Percentiles rank a stretch among this genome's conserved stretches.
Conservation (phyloP, 2,329 filamentous ascomycete species). For the Drechslerella dactyloides region DNA sequence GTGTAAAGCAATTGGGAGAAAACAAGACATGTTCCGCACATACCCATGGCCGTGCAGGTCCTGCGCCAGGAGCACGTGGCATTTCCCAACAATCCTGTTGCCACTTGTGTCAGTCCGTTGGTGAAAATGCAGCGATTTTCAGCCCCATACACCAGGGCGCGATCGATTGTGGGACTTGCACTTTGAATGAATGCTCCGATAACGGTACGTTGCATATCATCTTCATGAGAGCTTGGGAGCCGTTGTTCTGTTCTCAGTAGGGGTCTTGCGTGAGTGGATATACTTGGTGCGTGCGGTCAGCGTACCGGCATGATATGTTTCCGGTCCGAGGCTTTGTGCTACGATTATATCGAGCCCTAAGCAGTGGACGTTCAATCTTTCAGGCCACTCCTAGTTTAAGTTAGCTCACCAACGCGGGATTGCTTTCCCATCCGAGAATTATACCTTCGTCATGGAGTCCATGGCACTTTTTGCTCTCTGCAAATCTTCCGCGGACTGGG, state of each 20-base stretch:
- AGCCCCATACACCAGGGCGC: not conserved
- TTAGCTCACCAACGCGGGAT: conserved; percentile 56
- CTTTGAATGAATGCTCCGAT: conserved; percentile 45
- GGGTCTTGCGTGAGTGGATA: not conserved
- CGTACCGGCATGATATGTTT: conserved; percentile 38
- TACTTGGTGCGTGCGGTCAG: conserved; percentile 3
- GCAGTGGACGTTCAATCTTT: conserved; percentile 35
- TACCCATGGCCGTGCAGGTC: conserved; percentile 36
- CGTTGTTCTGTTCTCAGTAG: not conserved
- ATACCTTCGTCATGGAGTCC: conserved; percentile 29
- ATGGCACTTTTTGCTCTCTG: conserved; percentile 59
- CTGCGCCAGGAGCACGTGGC: conserved; percentile 50
- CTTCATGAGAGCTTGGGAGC: conserved; percentile 32
- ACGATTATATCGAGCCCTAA: conserved; percentile 46
- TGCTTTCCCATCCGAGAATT: conserved; percentile 54
- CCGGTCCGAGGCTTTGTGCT: conserved; percentile 29
- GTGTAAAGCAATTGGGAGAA: conserved; percentile 8
- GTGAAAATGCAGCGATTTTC: not conserved
- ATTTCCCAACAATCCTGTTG: conserved; percentile 49
- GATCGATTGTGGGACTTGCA: conserved; percentile 28
- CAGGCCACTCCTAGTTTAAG: conserved; percentile 52
- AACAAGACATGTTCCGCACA: conserved; percentile 33
- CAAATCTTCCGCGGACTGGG: conserved; percentile 68
- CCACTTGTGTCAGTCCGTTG: conserved; percentile 31
- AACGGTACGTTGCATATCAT: conserved; percentile 31